Percentiles rank a stretch among this genome's conserved stretches.
phyloP scores from a whole-genome alignment of 2,329 filamentous ascomycete species.

The Pezicula radicicola region DNA sequence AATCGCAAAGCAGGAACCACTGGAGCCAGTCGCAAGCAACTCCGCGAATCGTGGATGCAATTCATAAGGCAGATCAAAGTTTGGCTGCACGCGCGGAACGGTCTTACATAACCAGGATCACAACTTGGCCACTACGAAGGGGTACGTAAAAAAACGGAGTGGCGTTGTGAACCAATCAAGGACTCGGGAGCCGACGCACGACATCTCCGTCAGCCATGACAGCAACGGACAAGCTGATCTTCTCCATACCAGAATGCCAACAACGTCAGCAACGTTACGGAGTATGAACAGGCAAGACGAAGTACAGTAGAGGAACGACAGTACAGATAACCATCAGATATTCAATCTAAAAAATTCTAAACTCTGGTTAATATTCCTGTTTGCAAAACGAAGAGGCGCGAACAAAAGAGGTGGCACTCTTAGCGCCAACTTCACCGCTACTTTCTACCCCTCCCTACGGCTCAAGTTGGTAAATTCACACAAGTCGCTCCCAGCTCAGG shows the following conservation, averaged over 20 bases:
- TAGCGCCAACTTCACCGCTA: not conserved
- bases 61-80: slow-evolving; percentile 1
- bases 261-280: no score
- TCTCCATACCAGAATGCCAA: no score
- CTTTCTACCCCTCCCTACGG: not conserved
- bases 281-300: no score
- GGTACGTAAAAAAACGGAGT: not conserved
- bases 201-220: not conserved
- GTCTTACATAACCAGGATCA: not conserved
- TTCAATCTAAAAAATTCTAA: no score
- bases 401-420: not conserved
- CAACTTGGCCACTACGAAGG: not conserved
- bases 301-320: no score
- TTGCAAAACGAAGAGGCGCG: not conserved
- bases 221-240: no score
- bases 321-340: no score
- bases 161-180: not conserved
- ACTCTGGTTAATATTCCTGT: not conserved
- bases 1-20: no score
- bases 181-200: not conserved
- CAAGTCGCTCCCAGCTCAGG: no score
- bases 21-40: no score
- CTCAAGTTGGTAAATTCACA: no score
- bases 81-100: slow-evolving; percentile 2
- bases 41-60: not conserved